A percentile compares a stretch with the other conserved stretches of the same genome.
These are phyloP conservation scores for Ophiostoma ulmi DNA, from an alignment of 2,329 filamentous ascomycete genomes.

Conservation along the genomic window DNA sequence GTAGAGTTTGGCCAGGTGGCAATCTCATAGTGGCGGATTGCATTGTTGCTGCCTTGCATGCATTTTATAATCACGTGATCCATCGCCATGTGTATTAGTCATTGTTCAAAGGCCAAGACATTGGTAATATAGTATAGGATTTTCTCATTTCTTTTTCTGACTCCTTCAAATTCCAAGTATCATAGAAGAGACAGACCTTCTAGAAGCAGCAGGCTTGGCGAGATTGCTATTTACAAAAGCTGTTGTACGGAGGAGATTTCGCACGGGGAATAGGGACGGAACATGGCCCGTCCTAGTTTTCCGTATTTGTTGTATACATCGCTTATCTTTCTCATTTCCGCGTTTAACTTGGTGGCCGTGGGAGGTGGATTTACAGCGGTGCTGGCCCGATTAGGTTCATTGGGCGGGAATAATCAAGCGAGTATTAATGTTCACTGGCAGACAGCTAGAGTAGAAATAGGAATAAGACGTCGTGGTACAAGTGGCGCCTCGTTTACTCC, in stretches of 20 bases:
- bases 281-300: not conserved
- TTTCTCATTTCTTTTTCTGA: too few species aligned
- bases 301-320: not conserved
- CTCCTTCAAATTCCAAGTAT: not conserved
- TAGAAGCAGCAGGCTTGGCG: not conserved
- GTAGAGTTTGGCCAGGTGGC: slow-evolving; percentile 4
- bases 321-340: not conserved
- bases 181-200: not conserved
- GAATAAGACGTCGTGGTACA: not conserved
- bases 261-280: not conserved
- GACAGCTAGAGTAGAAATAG: not conserved
- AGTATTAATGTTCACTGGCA: not conserved
- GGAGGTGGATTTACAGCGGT: not conserved
- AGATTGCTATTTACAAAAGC: not conserved
- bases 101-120: not conserved
- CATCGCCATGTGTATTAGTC: not conserved
- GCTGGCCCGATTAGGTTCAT: not conserved
- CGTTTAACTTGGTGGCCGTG: not conserved
- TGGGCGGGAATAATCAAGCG: not conserved
- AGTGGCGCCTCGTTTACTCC: not conserved
- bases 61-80: not conserved
- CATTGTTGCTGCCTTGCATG: not conserved
- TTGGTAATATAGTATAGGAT: too few species aligned
- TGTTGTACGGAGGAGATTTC: not conserved
- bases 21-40: slow-evolving; percentile 1